Evolutionary conservation across 176 grass and related monocot genomes (phyloP), one percentile per base, ranked within the genome.

Genomic region (Zea luxurians): DNA sequence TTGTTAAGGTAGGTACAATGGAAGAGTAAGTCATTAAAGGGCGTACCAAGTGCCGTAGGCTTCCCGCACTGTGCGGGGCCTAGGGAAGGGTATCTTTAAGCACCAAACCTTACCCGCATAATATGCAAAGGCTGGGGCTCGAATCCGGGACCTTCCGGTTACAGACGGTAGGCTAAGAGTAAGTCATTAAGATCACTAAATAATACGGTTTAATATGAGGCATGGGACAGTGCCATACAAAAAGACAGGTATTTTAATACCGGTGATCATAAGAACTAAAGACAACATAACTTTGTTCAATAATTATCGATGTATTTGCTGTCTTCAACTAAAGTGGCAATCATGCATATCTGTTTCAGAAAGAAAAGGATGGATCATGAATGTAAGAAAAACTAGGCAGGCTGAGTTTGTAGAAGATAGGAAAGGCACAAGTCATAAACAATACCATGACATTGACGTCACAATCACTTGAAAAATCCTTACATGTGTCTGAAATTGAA

Each of bases 381-480:
- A 27, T 27, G 27, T 27, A 27, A 68, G 36, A 37, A 37, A 65
- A 60, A 66, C 43, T 10, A 77, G 36, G 37, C 20, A 21, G 46
- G 13, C 38, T 46, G 34, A 75, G 49, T 46, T 43, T 53, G 54
- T 46, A 81, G 46, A 18, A 8, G 37, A 40, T 63, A 36, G 71
- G 20, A 16, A 82, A 64, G 71, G 12, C 64, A 52, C 16, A 68
- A 34, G 55, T 64, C 37, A 77, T 64, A 48, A 87, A 59, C 21
- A 72, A 43, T 20, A 67, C 1, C 48, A 73, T 58, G 17, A 48
- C 68, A 58, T 2, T 58, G 27, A 34, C 59, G 58, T 1, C 35
- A 57, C 10, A 41, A 6, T 73, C 48, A 21, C 20, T 6, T 74
- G 34, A 74, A 79, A 27, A 11, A 78, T 65, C 47, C 37, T 55